phyloP scores from a whole-genome alignment of 1,284 basidiomycete species.

The Apiotrichum gracile region DNA sequence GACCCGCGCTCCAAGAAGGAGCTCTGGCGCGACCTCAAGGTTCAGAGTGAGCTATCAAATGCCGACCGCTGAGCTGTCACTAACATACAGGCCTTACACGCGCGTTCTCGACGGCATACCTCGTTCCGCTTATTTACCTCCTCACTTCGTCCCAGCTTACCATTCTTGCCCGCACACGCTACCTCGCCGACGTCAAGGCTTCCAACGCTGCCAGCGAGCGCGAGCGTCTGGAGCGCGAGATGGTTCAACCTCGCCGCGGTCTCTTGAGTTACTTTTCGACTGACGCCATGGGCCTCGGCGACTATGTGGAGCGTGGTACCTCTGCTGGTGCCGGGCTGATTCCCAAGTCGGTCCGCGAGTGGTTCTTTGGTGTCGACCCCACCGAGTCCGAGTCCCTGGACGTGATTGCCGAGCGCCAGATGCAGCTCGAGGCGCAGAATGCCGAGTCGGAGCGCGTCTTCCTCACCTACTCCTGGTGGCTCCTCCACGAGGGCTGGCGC shows the following conservation, averaged over 20 bases:
- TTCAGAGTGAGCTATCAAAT: constrained; percentile 32
- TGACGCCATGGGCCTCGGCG: constrained; percentile 29
- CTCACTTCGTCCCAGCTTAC: constrained; percentile 45
- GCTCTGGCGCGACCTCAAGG: constrained; percentile 46
- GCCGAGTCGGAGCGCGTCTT: constrained; percentile 42
- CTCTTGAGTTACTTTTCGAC: constrained; percentile 27
- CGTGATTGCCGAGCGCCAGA: constrained; percentile 9
- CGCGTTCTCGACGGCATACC: constrained; percentile 41
- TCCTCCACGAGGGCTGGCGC: constrained; percentile 45
- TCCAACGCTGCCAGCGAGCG: constrained; percentile 7
- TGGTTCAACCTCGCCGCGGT: neutral
- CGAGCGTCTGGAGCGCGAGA: constrained; percentile 1
- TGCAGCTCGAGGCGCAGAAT: constrained; percentile 17
- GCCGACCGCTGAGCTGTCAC: neutral
- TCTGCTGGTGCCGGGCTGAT: constrained; percentile 3
- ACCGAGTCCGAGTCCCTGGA: neutral
- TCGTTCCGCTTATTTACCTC: constrained; percentile 43
- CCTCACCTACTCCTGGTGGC: constrained; percentile 47
- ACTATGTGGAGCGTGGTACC: constrained; percentile 20
- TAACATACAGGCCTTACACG: constrained; percentile 36
- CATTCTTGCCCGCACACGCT: constrained; percentile 38
- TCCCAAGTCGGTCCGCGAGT: neutral
- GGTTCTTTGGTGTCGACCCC: neutral
- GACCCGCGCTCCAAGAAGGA: constrained; percentile 36
- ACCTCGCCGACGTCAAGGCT: constrained; percentile 35